A percentile compares a stretch with the other conserved stretches of the same genome.
Evolutionary conservation across 768 basidiomycete genomes (phyloP).

Genomic region (Terana coerulea): DNA sequence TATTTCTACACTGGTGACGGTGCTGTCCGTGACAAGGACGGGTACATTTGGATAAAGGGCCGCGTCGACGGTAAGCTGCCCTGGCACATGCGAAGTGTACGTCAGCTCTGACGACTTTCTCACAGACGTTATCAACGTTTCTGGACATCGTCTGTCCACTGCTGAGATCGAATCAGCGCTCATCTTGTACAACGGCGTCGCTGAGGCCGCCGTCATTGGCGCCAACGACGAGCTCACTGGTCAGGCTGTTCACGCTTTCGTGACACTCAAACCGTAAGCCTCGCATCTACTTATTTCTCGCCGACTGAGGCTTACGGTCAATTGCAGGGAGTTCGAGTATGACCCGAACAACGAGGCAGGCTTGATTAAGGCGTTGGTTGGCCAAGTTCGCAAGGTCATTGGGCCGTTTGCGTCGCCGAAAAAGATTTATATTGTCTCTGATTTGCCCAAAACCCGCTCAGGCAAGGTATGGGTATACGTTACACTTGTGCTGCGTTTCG

Average conservation of each 20-base stretch:
- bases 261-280: conserved; percentile 86
- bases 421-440: conserved; percentile 77
- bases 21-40: conserved; percentile 88
- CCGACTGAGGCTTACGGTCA: background rate
- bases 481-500: too few species aligned
- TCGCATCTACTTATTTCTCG: background rate
- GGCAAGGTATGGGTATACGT: too few species aligned
- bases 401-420: conserved; percentile 98
- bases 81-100: background rate
- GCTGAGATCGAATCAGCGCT: conserved; percentile 98
- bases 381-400: conserved; percentile 96
- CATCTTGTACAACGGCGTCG: conserved; percentile 91
- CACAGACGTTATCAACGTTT: conserved; percentile 96
- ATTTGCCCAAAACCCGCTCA: conserved; percentile 91
- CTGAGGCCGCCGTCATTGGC: conserved; percentile 87
- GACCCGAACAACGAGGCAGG: conserved; percentile 64
- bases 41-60: conserved; percentile 99
- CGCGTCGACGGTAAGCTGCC: conserved; percentile 79
- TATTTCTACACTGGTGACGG: conserved; percentile 98
- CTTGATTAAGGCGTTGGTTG: conserved; percentile 81
- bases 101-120: too few species aligned
- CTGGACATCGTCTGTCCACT: conserved; percentile 94
- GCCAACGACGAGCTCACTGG: conserved; percentile 85
- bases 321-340: conserved; percentile 70
- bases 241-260: conserved; percentile 92